Base-by-base conservation (phyloP, 306 rosid genomes). In the Quercus mongolica region DNA sequence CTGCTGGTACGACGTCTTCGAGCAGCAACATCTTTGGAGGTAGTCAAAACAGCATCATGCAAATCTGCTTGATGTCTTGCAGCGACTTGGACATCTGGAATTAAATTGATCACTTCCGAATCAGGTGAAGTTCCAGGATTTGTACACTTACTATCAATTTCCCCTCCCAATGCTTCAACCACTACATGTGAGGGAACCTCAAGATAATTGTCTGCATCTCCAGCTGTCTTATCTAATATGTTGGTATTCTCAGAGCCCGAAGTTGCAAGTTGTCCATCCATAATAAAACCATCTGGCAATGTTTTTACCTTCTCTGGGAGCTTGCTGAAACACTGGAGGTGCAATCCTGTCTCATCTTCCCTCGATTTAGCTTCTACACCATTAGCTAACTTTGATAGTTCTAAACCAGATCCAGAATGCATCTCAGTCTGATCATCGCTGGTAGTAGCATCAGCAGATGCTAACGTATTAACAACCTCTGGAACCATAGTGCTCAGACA, bases 121-220 rank as follows among this genome's bases (percentile, higher is more conserved):
- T 95, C 99, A 76, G 98, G 99, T 41, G 99, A 95, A 83, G 99
- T 95, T 87, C 95, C 99, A 58, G 99, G 96, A 83, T 96, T 93
- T 86, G 77, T 88, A 79, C 76, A 86, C 83, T 82, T 80, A 63
- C 71, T 81, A 75, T 84, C 87, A 71, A 77, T 68, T 55, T 81
- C 77, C 78, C 85, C 87, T 78, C 83, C 88, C 70, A 92, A 71
- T 62, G 96, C 80, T 52, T 87, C 90, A 85, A 81, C 84, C 83
- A 76, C 68, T 57, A 71, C 74, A 80, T 82, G 77, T 12, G 90
- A 80, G 69, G 87, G 79, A 80, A 79, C 79, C 76, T 77, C 82
- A 30, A 30, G 81, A 74, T 76, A 83, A 63, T 86, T 86, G 69
- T 82, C 85, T 6, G 74, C 73, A 76, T 79, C 83, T 75, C 56